Evolutionary conservation across 768 basidiomycete species (phyloP), one percentile per base, ranked within the genome.

Genomic region (Lentinula sp.): DNA sequence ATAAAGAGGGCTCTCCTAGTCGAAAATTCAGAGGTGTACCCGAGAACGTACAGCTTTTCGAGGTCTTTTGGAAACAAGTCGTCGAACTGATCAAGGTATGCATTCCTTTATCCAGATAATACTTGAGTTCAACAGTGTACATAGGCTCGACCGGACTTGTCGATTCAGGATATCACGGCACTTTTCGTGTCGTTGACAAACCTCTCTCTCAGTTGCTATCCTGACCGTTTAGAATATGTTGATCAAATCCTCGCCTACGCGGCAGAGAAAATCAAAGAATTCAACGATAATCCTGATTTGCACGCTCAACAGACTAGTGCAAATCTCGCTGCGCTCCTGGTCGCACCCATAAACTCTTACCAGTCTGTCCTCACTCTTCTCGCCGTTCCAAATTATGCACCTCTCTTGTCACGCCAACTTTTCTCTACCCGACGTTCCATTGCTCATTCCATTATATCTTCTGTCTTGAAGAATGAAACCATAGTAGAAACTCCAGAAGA

Each of bases 1-100:
- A 81, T 59, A 85, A 81, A 71, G 90, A 85, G 51, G 77, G 71
- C 0, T 62, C 73, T 62, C 75, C 80, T 46, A 81, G 86, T 39
- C 85, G 81, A 68, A 97, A 95, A 73, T 98, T 97, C 78, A 79
- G 97, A 71, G 97, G 97, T 18, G 87, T 98, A 46, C 97, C 97
- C 7, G 91, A 95, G 70, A 83, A 98, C 65, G 97, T 97, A 23
- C 92, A 90, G 69, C 74, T 99, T 56, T 99, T 99, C 64, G 97
- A 99, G 70, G 95, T 98, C 10, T 99, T 98, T 72, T 99, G 97
- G 96, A 88, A 91, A 64, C 97, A 99, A 71, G 93, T 98, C 5
- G 95, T 98, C 10, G 90, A 97, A 71, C 84, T 99, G 32, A 95
- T 99, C 79, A 97, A 95, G 85, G 95, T 93, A 66, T 18, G 82